These are phyloP conservation scores for Citrullus colocynthis DNA, from an alignment of 306 rosid species.

Conservation along the genomic window DNA sequence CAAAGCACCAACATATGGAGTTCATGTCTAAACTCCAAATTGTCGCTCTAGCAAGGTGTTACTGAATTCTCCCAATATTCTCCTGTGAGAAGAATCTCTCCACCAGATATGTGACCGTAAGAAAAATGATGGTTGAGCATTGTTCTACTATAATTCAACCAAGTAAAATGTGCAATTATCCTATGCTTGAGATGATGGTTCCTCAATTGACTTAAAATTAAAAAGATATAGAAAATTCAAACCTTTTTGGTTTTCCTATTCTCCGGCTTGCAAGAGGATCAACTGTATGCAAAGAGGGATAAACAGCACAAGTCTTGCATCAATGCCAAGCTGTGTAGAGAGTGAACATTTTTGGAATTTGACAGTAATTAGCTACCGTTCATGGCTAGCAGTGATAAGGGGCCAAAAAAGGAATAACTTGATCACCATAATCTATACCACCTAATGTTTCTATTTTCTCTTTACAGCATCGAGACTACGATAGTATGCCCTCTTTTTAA, in stretches of 20 bases:
- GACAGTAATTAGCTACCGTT: neutral
- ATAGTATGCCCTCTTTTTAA: constrained; percentile 28
- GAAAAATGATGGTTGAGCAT: neutral
- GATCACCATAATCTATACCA: neutral
- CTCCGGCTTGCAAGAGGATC: neutral
- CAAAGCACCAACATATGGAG: neutral
- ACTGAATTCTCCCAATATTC: neutral
- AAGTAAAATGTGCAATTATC: neutral
- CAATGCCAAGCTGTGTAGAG: neutral
- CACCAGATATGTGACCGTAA: neutral
- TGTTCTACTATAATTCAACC: neutral
- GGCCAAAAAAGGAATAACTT: neutral
- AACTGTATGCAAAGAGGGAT: neutral
- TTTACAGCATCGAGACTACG: constrained; percentile 8
- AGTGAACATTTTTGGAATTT: neutral
- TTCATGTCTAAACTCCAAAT: too few species aligned
- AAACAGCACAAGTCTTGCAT: neutral
- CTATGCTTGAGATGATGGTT: neutral
- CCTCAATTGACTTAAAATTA: neutral
- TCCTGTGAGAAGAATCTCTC: neutral
- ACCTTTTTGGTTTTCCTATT: neutral
- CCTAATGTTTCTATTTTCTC: neutral
- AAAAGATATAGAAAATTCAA: neutral
- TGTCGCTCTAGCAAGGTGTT: neutral
- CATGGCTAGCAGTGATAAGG: neutral